These are phyloP conservation scores for Phytophthora pisi DNA, from an alignment of 352 stramenopile species.

Conservation along the genomic window DNA sequence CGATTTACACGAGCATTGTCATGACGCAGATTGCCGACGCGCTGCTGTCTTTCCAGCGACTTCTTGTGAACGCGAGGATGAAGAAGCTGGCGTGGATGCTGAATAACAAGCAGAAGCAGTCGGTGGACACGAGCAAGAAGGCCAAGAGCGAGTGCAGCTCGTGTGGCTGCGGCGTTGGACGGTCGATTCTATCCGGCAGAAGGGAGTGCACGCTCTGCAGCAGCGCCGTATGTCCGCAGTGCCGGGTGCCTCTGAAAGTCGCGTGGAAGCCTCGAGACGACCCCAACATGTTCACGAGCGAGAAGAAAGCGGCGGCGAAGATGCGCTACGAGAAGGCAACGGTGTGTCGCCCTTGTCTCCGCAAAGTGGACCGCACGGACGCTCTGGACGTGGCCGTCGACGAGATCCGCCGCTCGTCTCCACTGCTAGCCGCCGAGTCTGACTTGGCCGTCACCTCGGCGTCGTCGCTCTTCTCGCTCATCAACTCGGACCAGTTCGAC, in stretches of 20 bases:
- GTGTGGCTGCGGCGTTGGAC: conserved; percentile 23
- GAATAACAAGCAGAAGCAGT: conserved; percentile 14
- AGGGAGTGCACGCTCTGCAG: conserved; percentile 28
- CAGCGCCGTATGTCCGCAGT: conserved; percentile 27
- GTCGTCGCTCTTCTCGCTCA: conserved; percentile 44
- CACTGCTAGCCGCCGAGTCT: conserved; percentile 35
- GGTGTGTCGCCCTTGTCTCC: conserved; percentile 36
- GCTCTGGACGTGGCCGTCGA: conserved; percentile 38
- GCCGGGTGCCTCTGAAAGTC: conserved; percentile 30
- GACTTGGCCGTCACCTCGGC: conserved; percentile 33
- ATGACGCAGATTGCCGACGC: conserved; percentile 37
- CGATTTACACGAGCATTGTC: conserved; percentile 35
- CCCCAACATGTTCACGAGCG: conserved; percentile 15
- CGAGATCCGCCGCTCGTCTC: conserved; percentile 34
- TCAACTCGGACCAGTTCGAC: conserved; percentile 47
- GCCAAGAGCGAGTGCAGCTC: conserved; percentile 26
- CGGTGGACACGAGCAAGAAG: conserved; percentile 12
- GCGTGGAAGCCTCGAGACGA: conserved; percentile 22
- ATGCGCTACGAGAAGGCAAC: conserved; percentile 28
- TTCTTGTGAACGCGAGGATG: conserved; percentile 54
- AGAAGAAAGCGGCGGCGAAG: conserved; percentile 4
- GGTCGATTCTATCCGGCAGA: conserved; percentile 18
- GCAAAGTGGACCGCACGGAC: conserved; percentile 28
- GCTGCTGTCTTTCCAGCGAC: conserved; percentile 39
- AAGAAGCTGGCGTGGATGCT: conserved; percentile 73